phyloP scores from a whole-genome alignment of 1,284 basidiomycete species.

The Anthracocystis walkeri region DNA sequence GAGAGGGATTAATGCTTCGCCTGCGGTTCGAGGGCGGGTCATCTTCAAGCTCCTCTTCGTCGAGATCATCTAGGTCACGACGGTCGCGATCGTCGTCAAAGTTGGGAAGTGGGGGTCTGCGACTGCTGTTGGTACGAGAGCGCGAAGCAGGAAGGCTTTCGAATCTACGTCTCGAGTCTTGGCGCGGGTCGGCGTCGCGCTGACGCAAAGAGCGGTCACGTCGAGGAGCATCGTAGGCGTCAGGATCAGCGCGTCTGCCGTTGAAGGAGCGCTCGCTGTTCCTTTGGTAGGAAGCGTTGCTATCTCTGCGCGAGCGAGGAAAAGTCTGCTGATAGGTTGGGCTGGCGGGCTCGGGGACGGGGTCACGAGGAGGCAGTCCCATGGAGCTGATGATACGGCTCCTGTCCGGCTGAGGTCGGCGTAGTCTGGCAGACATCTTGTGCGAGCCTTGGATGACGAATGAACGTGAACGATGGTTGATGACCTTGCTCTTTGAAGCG shows the following conservation, averaged over 20 bases:
- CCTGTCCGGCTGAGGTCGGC: slow-evolving; percentile 38
- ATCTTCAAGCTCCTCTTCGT: slow-evolving; percentile 23
- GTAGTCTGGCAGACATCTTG: slow-evolving; percentile 30
- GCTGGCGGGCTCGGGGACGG: slow-evolving; percentile 31
- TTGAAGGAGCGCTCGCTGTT: slow-evolving; percentile 41
- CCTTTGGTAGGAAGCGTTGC: slow-evolving; percentile 14
- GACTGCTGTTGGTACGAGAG: slow-evolving; percentile 18
- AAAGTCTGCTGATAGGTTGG: slow-evolving; percentile 25
- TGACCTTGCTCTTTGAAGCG: background rate
- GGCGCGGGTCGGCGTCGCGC: slow-evolving; percentile 18
- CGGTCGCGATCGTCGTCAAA: slow-evolving; percentile 24
- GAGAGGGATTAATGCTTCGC: slow-evolving; percentile 19
- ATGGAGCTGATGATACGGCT: slow-evolving; percentile 43
- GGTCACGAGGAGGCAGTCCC: slow-evolving; percentile 44
- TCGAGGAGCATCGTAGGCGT: slow-evolving; percentile 17
- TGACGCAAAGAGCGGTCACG: slow-evolving; percentile 17
- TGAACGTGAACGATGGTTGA: too few relatives aligned
- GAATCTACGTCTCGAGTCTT: slow-evolving; percentile 22
- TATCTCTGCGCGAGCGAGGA: slow-evolving; percentile 35
- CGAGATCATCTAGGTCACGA: slow-evolving; percentile 30
- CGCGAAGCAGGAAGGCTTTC: slow-evolving; percentile 27
- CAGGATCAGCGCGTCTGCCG: slow-evolving; percentile 15
- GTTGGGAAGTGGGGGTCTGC: slow-evolving; percentile 31
- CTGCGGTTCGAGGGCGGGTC: slow-evolving; percentile 17
- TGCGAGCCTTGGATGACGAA: background rate